phyloP scores from a whole-genome alignment of 805 yeast species.

The Ogataea wickerhamii region DNA sequence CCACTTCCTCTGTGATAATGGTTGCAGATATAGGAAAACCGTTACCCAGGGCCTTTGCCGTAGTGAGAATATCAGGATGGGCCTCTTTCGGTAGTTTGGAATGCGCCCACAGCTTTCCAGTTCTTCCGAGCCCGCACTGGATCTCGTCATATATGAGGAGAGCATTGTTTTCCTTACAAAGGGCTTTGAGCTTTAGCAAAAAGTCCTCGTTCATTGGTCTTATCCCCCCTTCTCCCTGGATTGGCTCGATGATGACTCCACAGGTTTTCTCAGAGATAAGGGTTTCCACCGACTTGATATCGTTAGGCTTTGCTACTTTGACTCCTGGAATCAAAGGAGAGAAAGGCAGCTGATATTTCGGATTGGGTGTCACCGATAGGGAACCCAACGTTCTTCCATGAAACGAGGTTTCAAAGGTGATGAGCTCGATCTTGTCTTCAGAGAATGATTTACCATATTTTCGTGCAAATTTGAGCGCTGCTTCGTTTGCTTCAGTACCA shows the following conservation, averaged over 20 bases:
- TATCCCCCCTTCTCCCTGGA: slow-evolving; percentile 98
- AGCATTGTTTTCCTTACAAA: slow-evolving; percentile 68
- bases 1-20: slow-evolving; percentile 77
- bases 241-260: slow-evolving; percentile 93
- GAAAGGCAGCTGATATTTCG: slow-evolving; percentile 89
- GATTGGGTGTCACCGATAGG: slow-evolving; percentile 85
- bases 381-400: slow-evolving; percentile 97
- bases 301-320: slow-evolving; percentile 58
- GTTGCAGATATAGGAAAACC: slow-evolving; percentile 97
- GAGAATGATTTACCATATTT: slow-evolving; percentile 63
- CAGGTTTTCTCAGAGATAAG: slow-evolving; percentile 65
- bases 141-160: slow-evolving; percentile 89
- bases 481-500: slow-evolving; percentile 59
- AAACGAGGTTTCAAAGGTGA: slow-evolving; percentile 86
- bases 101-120: slow-evolving; percentile 95
- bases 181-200: slow-evolving; percentile 57
- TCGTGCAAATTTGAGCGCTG: slow-evolving; percentile 64
- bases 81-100: slow-evolving; percentile 67
- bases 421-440: slow-evolving; percentile 64
- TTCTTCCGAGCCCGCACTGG: slow-evolving; percentile 93
- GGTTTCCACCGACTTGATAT: slow-evolving; percentile 54
- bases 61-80: slow-evolving; percentile 90
- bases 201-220: slow-evolving; percentile 63
- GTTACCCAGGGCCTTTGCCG: slow-evolving; percentile 95
- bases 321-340: slow-evolving; percentile 91